Evolutionary conservation across 2,329 filamentous ascomycete species (phyloP), one percentile per base, ranked within the genome.

Genomic region (Apiospora koreana): DNA sequence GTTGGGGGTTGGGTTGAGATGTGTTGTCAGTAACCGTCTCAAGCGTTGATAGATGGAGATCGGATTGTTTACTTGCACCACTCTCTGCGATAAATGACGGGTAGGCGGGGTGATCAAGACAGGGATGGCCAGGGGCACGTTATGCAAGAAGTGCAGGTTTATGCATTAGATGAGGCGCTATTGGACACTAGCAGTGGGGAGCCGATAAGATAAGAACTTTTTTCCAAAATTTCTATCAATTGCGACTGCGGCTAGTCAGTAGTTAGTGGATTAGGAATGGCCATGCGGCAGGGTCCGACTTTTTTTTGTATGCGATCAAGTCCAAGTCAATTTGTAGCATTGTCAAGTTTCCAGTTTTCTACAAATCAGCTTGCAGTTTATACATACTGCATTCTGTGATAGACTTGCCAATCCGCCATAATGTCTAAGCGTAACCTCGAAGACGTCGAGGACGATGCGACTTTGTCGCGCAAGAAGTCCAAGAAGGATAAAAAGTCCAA

Each of bases 401-500:
- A 62, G 31, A 62, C 65, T 67, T 67, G 18, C 42, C 25, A 31
- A 25, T 35, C 21, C 25, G 43, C 69, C 65, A 71, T 65, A 43
- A 80, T 80, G 78, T 79, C 78, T 42, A 80, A 80, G 69, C 78
- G 77, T 65, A 71, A 71, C 12, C 74, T 80, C 42, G 77, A 79
- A 69, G 77, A 79, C 67, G 76, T 73, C 70, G 78, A 78, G 23
- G 75, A 76, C 69, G 74, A 77, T 62, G 75, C 72, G 12, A 70
- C 71, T n/a, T 48, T 79, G 18, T 73, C 78, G 42, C 77, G 77
- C 68, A 83, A 84, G 75, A 83, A 83, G 76, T 80, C 81, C 28
- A 81, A 83, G 76, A 81, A 82, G 74, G 76, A 79, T 31, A 80
- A 77, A 72, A 79, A 81, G 74, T 72, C 72, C 71, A 79, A 79